Evolutionary conservation across 2,329 filamentous ascomycete genomes (phyloP).

Genomic region (Scedosporium minutisporum): DNA sequence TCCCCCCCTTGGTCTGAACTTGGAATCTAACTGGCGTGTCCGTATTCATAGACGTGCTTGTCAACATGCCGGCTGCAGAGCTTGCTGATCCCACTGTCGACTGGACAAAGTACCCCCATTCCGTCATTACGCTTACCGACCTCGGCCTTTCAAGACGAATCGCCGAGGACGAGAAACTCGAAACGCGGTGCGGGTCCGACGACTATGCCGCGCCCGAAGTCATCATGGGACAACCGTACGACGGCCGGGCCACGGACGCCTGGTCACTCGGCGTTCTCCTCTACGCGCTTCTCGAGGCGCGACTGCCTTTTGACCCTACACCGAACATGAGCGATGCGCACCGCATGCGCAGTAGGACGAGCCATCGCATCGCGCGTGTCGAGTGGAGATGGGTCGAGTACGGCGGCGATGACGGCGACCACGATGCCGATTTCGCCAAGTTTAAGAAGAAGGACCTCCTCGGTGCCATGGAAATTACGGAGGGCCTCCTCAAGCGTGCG

Average conservation of each 20-base stretch:
- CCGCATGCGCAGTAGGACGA: constrained; percentile 70
- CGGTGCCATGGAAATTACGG: constrained; percentile 72
- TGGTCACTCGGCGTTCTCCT: constrained; percentile 92
- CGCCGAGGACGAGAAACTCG: constrained; percentile 76
- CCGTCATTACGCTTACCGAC: constrained; percentile 82
- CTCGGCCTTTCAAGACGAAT: constrained; percentile 82
- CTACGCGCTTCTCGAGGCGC: constrained; percentile 87
- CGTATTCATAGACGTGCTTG: constrained; percentile 67
- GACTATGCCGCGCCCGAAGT: constrained; percentile 97
- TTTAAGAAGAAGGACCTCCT: constrained; percentile 56
- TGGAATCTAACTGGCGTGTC: neutral
- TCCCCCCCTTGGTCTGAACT: neutral
- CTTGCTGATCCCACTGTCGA: constrained; percentile 54
- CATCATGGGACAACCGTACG: constrained; percentile 88
- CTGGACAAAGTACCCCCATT: constrained; percentile 68
- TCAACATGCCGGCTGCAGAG: constrained; percentile 66
- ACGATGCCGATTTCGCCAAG: constrained; percentile 56
- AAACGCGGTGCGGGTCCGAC: constrained; percentile 88
- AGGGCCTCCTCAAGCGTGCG: constrained; percentile 74
- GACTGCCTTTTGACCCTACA: constrained; percentile 83
- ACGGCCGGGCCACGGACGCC: constrained; percentile 82
- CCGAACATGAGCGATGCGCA: constrained; percentile 70
- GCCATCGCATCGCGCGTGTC: constrained; percentile 87
- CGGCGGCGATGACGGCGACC: constrained; percentile 75
- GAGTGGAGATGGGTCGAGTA: constrained; percentile 94